Percentiles rank a stretch among this genome's conserved stretches.
Conservation (phyloP, 306 rosid genomes). For the Cucurbita pepo region DNA sequence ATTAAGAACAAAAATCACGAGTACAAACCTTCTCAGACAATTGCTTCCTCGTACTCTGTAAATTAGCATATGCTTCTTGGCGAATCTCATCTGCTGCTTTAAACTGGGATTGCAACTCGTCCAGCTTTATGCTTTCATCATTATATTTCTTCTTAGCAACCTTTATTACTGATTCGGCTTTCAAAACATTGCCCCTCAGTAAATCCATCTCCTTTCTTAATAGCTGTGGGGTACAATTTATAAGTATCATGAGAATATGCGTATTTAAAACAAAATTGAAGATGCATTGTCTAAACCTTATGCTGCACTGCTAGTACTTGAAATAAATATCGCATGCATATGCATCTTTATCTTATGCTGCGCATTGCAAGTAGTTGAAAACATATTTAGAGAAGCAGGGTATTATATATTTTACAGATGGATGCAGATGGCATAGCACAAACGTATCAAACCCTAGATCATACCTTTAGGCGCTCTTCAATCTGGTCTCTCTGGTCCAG, state of each 20-base stretch:
- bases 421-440: neutral
- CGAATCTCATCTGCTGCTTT: conserved; percentile 57
- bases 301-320: neutral
- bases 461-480: conserved; percentile 52
- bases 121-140: conserved; percentile 25
- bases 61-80: conserved; percentile 54
- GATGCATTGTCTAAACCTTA: neutral
- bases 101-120: conserved; percentile 25
- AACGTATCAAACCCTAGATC: neutral
- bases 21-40: conserved; percentile 45
- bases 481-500: conserved; percentile 37
- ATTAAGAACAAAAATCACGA: neutral
- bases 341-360: neutral
- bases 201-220: conserved; percentile 48
- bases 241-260: neutral
- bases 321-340: neutral
- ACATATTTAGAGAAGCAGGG: neutral
- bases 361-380: neutral
- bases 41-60: conserved; percentile 42
- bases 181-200: conserved; percentile 40
- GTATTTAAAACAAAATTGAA: neutral
- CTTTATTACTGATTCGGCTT: conserved; percentile 38
- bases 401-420: neutral
- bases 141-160: conserved; percentile 41
- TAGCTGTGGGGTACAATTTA: conserved; percentile 20